Percentiles rank a stretch among this genome's conserved stretches.
phyloP scores from a whole-genome alignment of 768 basidiomycete species.

The Myochromella boudieri region DNA sequence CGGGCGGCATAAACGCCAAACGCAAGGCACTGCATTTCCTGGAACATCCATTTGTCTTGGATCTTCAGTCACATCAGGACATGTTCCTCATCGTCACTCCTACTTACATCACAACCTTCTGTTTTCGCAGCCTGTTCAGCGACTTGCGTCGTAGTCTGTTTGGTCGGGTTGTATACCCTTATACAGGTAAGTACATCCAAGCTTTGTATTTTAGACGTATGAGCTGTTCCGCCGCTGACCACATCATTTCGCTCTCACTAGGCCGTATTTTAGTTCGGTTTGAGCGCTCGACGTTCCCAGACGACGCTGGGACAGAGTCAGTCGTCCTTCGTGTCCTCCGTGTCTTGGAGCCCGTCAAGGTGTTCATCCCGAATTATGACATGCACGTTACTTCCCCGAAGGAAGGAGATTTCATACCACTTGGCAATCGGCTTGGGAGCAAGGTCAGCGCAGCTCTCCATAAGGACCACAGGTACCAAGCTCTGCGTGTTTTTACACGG shows the following conservation, averaged over 20 bases:
- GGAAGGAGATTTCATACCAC: too few species aligned
- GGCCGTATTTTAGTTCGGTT: conserved; percentile 15
- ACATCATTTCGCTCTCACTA: too few species aligned
- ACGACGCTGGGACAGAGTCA: conserved; percentile 28
- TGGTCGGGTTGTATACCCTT: too few species aligned
- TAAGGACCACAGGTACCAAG: too few species aligned
- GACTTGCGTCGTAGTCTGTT: background rate
- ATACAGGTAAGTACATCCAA: background rate
- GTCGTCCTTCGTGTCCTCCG: conserved; percentile 28
- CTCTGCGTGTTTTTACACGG: too few species aligned
- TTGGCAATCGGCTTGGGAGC: too few species aligned
- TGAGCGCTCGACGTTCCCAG: conserved; percentile 14
- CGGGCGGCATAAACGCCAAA: too few species aligned
- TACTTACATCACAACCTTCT: background rate
- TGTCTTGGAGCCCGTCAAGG: conserved; percentile 13
- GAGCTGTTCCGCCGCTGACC: too few species aligned
- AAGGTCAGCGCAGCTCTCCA: too few species aligned
- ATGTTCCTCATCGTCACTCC: background rate
- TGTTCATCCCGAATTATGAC: conserved; percentile 12
- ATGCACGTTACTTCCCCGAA: background rate
- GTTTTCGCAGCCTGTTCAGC: background rate
- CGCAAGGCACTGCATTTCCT: background rate
- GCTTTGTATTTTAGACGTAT: background rate
- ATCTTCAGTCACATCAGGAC: too few species aligned
- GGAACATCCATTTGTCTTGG: conserved; percentile 10